Base-by-base conservation (phyloP, 148 eudicot genomes). In the Silene uniflora region DNA sequence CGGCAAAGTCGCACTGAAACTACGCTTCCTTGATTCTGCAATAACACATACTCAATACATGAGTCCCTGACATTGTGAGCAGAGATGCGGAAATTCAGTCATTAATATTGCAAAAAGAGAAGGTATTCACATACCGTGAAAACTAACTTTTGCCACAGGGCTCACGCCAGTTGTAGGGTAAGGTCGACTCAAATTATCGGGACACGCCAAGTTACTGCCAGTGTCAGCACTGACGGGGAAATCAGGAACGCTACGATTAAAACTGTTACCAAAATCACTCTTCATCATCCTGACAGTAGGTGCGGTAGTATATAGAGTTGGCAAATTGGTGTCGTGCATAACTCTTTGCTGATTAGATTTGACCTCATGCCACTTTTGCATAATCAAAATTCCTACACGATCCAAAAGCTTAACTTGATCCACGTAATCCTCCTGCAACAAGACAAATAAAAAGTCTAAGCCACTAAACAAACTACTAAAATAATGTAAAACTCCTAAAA, bases 1-100 rank as follows among this genome's bases (percentile, higher is more conserved):
- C 75, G 69, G 69, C 62, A 58, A 52, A 60, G 76, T 77, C 25
- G 77, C 69, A 21, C 67, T 61, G 72, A 61, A 76, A 80, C 46
- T 39, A 61, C 83, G 81, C 76, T 83, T 80, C 75, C 67, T 63
- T 59, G 80, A 75, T 79, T 88, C 89, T 86, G 82, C 49, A 73
- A 79, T 52, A 52, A 72, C 65, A 80, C 32, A 24, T 17, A 29
- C 56, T 35, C 44, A 75, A 69, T 42, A 64, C 11, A 52, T 52
- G 17, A 52, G 56, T 52, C 18, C 73, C 61, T 46, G 80, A 69
- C 72, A 75, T 56, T 35, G 61, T 25, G 60, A 22, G 19, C 52
- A 60, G 27, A 49, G 58, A 44, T 12, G 47, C 72, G 4, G 23
- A 9, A 72, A 75, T 55, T 55, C 24, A 10, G 46, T 35, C 13